Evolutionary conservation across 179 eudicot genomes (phyloP).

Genomic region (Nepenthes alata): DNA sequence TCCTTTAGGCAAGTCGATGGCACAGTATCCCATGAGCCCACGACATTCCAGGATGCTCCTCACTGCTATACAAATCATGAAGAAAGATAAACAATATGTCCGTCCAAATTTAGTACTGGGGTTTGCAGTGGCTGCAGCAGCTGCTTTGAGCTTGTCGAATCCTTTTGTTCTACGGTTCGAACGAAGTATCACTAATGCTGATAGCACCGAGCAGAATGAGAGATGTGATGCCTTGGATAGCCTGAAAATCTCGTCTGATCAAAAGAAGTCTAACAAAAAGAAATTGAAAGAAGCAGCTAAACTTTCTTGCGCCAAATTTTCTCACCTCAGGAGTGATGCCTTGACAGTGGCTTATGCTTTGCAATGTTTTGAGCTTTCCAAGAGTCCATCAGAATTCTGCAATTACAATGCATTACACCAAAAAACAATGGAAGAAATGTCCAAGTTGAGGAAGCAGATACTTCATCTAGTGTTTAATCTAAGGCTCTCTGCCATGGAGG

Average conservation of each 20-base stretch:
- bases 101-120: constrained; percentile 54
- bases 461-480: constrained; percentile 55
- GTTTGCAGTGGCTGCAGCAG: constrained; percentile 77
- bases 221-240: constrained; percentile 6
- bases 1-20: constrained; percentile 75
- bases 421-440: constrained; percentile 90
- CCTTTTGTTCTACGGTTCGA: constrained; percentile 64
- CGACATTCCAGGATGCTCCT: constrained; percentile 84
- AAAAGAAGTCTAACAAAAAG: constrained; percentile 28
- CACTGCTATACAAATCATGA: constrained; percentile 50
- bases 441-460: constrained; percentile 70
- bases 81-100: constrained; percentile 19
- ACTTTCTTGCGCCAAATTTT: constrained; percentile 49
- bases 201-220: constrained; percentile 18
- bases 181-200: constrained; percentile 22
- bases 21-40: constrained; percentile 80
- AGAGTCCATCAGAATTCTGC: constrained; percentile 42
- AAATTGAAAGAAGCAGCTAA: constrained; percentile 48
- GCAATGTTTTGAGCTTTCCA: constrained; percentile 68
- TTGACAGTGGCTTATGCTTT: constrained; percentile 73
- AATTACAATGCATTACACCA: constrained; percentile 33
- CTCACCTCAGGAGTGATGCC: constrained; percentile 74
- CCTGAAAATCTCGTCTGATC: constrained; percentile 13
- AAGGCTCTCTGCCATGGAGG: constrained; percentile 19
- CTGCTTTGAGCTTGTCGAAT: constrained; percentile 68